Evolutionary conservation across 176 grass and related monocot genomes (phyloP).

Genomic region (Saccharum officinarum): DNA sequence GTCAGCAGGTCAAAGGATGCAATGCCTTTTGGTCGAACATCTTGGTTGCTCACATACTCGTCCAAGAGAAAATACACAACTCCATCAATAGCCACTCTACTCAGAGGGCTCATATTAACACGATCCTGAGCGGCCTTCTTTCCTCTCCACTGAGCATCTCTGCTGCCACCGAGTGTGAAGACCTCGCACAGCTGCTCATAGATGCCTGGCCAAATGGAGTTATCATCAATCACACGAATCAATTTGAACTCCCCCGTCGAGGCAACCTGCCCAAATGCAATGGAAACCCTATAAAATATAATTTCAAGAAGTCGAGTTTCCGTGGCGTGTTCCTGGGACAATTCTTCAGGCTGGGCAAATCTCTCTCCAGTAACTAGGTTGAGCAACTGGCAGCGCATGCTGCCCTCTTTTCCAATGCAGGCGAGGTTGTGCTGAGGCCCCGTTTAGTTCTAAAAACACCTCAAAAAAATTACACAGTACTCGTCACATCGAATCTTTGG

Average conservation of each 20-base stretch:
- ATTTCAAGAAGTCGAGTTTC: neutral
- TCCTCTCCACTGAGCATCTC: neutral
- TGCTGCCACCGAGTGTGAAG: neutral
- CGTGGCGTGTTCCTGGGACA: neutral
- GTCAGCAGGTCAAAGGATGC: constrained; percentile 17
- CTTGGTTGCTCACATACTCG: neutral
- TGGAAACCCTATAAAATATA: accelerated
- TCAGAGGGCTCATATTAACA: neutral
- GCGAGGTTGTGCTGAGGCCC: neutral
- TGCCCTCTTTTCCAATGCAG: neutral
- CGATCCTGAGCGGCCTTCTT: neutral
- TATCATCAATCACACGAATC: neutral
- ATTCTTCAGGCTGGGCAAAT: neutral
- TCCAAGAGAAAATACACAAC: neutral
- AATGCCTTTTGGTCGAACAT: neutral
- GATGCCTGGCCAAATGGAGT: no score
- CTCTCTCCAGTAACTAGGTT: neutral
- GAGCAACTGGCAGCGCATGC: neutral
- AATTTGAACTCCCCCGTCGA: neutral
- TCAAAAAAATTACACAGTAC: no score
- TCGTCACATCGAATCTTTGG: no score
- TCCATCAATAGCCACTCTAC: constrained; percentile 6
- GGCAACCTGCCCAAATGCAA: neutral
- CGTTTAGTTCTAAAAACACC: no score
- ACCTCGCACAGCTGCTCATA: neutral